Evolutionary conservation across 192 early-diverging fungal genomes (phyloP).

Genomic region (Umbelopsis sp.): DNA sequence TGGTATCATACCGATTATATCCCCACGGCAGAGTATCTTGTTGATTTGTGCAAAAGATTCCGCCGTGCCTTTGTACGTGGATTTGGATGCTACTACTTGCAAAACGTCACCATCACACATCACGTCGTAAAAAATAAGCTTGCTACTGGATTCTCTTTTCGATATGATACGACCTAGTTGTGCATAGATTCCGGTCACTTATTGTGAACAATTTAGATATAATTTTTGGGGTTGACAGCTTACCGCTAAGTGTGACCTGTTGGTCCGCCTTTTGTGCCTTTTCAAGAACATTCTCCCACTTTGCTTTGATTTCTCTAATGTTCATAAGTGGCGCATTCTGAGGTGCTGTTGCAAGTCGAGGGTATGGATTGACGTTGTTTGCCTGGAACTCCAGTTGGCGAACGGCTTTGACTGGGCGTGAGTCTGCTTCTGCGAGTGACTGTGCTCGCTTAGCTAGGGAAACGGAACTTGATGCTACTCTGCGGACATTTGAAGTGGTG

Average conservation of each 20-base stretch:
- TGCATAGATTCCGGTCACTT: not conserved
- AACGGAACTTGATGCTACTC: not conserved
- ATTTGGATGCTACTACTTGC: slow-evolving; percentile 69
- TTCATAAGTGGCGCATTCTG: slow-evolving; percentile 31
- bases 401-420: slow-evolving; percentile 13
- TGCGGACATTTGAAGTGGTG: not conserved
- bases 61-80: slow-evolving; percentile 36
- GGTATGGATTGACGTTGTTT: slow-evolving; percentile 38
- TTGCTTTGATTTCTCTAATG: slow-evolving; percentile 28
- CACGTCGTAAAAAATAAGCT: slow-evolving; percentile 76
- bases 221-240: not conserved
- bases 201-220: not conserved
- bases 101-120: slow-evolving; percentile 57
- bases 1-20: slow-evolving; percentile 60
- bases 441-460: slow-evolving; percentile 2
- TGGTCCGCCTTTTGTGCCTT: slow-evolving; percentile 41
- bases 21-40: slow-evolving; percentile 59
- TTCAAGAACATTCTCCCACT: slow-evolving; percentile 29
- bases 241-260: slow-evolving; percentile 28
- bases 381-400: slow-evolving; percentile 13
- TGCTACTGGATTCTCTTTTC: slow-evolving; percentile 71
- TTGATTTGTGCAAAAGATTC: slow-evolving; percentile 48
- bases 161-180: slow-evolving; percentile 66
- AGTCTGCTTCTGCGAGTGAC: slow-evolving; percentile 22
- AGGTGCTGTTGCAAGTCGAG: slow-evolving; percentile 32